Conservation (phyloP, 1,284 basidiomycete species). For the Marasmius fiardii region DNA sequence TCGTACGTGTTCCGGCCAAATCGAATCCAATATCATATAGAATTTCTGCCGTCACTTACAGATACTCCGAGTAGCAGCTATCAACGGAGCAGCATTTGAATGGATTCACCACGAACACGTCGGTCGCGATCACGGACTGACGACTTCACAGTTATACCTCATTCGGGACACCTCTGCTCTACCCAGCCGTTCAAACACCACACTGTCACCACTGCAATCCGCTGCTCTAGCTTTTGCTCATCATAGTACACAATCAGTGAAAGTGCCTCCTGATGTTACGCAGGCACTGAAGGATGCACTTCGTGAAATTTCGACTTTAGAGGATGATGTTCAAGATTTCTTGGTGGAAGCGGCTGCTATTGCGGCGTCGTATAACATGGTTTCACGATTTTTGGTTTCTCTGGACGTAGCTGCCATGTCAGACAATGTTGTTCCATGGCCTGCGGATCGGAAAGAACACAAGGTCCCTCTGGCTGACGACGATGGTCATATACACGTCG, state of each 20-base stretch:
- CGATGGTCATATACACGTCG: conserved; percentile 28
- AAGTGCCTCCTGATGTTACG: conserved; percentile 33
- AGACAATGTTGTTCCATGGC: conserved; percentile 42
- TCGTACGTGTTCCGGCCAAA: conserved; percentile 35
- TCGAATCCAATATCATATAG: no score
- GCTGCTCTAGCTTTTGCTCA: conserved; percentile 47
- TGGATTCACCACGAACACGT: conserved; percentile 56
- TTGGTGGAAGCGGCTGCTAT: conserved; percentile 47
- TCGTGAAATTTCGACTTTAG: conserved; percentile 17
- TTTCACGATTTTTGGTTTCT: conserved; percentile 51
- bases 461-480: conserved; percentile 17
- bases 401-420: conserved; percentile 48
- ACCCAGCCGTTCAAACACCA: conserved; percentile 28
- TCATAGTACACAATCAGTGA: conserved; percentile 39
- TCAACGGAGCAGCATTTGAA: conserved; percentile 50
- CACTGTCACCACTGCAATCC: conserved; percentile 37
- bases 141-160: conserved; percentile 40
- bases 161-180: conserved; percentile 38
- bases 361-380: conserved; percentile 52
- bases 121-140: conserved; percentile 41
- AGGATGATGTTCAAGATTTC: conserved; percentile 33
- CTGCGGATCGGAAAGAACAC: conserved; percentile 20
- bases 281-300: conserved; percentile 27
- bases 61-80: conserved; percentile 51
- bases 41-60: conserved; percentile 18